Conservation (phyloP, 306 rosid genomes). For the Quercus cerris region DNA sequence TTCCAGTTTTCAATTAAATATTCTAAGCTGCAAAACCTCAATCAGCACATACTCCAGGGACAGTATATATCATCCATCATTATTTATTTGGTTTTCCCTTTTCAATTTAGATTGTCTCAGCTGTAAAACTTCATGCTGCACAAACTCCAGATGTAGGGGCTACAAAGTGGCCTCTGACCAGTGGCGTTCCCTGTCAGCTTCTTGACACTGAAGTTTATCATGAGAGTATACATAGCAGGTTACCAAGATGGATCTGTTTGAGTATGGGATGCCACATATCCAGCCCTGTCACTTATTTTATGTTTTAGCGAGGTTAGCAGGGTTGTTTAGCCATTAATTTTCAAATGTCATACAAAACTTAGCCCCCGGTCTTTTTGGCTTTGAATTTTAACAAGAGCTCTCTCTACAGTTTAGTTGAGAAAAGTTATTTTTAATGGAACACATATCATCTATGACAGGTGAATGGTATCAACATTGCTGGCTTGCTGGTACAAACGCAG, state of each 20-base stretch:
- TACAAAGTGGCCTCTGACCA: slow-evolving; percentile 71
- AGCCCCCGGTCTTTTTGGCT: slow-evolving; percentile 9
- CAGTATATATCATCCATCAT: background rate
- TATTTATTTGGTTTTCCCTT: background rate
- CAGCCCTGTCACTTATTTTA: slow-evolving; percentile 46
- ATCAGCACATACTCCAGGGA: background rate
- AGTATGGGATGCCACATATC: slow-evolving; percentile 85
- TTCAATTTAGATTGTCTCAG: slow-evolving; percentile 44
- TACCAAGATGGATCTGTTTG: slow-evolving; percentile 80
- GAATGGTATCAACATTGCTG: slow-evolving; percentile 35
- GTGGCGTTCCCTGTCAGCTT: slow-evolving; percentile 66
- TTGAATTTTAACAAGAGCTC: slow-evolving; percentile 4
- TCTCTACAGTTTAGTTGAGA: slow-evolving; percentile 12
- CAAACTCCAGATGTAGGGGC: slow-evolving; percentile 28
- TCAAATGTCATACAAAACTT: background rate
- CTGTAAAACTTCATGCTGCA: slow-evolving; percentile 40
- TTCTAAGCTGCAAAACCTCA: background rate
- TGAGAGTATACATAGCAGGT: slow-evolving; percentile 71
- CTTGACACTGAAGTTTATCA: slow-evolving; percentile 38
- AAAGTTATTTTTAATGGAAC: slow-evolving; percentile 12
- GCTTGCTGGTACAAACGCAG: slow-evolving; percentile 26
- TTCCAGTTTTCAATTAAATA: slow-evolving; percentile 1
- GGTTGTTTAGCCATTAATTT: slow-evolving; percentile 3
- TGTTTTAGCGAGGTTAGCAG: slow-evolving; percentile 58
- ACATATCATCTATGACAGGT: slow-evolving; percentile 48